phyloP scores from a whole-genome alignment of 2,329 filamentous ascomycete species.

The Dactylellina drechsleri region DNA sequence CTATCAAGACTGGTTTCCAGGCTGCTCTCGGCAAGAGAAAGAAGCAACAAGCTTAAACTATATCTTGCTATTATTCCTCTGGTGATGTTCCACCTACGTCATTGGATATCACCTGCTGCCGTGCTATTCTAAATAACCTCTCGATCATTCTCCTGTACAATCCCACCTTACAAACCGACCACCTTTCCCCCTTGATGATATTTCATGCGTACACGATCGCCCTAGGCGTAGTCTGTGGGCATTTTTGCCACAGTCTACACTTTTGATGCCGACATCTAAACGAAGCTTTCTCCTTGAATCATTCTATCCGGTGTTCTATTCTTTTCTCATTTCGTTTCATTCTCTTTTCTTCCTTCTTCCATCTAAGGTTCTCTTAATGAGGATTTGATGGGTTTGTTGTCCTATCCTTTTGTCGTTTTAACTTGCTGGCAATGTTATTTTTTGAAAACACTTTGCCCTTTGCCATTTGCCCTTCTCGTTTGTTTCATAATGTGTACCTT shows the following conservation, averaged over 20 bases:
- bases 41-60: slow-evolving; percentile 82
- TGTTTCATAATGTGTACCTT: too few relatives aligned
- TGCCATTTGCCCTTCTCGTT: not conserved
- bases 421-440: slow-evolving; percentile 5
- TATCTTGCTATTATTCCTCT: not conserved
- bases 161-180: slow-evolving; percentile 11
- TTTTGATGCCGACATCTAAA: not conserved
- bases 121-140: not conserved
- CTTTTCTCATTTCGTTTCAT: slow-evolving; percentile 21
- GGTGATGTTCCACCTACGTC: not conserved
- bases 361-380: slow-evolving; percentile 51
- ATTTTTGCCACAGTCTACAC: not conserved
- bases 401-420: slow-evolving; percentile 1
- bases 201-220: not conserved
- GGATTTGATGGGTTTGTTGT: slow-evolving; percentile 49
- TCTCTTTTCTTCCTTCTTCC: slow-evolving; percentile 31
- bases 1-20: slow-evolving; percentile 99
- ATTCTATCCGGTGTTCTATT: slow-evolving; percentile 38
- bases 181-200: not conserved
- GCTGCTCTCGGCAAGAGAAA: slow-evolving; percentile 98
- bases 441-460: slow-evolving; percentile 9
- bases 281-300: not conserved
- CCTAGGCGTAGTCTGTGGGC: slow-evolving; percentile 9
- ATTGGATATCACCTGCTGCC: not conserved
- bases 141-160: not conserved